Evolutionary conservation across 495 filamentous ascomycete species (phyloP).

Genomic region (Lasiosphaeris hirsuta): DNA sequence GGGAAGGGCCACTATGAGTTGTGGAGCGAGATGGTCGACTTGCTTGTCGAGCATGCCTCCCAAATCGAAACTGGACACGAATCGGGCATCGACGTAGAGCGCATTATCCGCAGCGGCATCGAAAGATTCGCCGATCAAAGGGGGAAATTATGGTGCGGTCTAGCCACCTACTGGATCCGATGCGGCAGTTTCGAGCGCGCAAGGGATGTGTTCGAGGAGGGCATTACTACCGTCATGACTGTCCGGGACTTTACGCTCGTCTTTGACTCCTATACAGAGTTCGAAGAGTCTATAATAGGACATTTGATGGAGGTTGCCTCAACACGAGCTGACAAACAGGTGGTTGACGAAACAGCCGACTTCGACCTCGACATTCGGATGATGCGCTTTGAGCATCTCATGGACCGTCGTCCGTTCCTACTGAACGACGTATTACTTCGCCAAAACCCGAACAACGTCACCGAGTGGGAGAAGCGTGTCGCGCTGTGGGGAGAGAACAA

Average conservation of each 20-base stretch:
- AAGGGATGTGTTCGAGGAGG: conserved; percentile 92
- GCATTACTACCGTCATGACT: conserved; percentile 97
- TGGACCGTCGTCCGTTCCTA: conserved; percentile 95
- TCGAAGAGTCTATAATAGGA: conserved; percentile 93
- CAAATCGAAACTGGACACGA: conserved; percentile 77
- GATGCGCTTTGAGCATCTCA: conserved; percentile 96
- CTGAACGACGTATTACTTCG: conserved; percentile 93
- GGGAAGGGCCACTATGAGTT: conserved; percentile 93
- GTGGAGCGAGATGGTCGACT: conserved; percentile 97
- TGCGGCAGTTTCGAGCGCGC: conserved; percentile 86
- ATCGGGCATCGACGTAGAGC: conserved; percentile 84
- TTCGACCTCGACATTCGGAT: conserved; percentile 96
- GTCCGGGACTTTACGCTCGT: conserved; percentile 97
- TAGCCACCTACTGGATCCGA: conserved; percentile 97
- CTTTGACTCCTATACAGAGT: conserved; percentile 95
- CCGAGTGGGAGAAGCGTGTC: conserved; percentile 96
- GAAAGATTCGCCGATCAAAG: conserved; percentile 89
- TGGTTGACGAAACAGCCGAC: conserved; percentile 80
- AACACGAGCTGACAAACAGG: conserved; percentile 74
- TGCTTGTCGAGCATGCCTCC: conserved; percentile 87
- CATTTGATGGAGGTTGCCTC: conserved; percentile 87
- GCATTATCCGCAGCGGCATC: conserved; percentile 91
- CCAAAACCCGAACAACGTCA: conserved; percentile 95
- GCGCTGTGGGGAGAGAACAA: conserved; percentile 94
- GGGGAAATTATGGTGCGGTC: conserved; percentile 92